Evolutionary conservation across 352 stramenopile genomes (phyloP).

Genomic region (Phytophthora sojae): DNA sequence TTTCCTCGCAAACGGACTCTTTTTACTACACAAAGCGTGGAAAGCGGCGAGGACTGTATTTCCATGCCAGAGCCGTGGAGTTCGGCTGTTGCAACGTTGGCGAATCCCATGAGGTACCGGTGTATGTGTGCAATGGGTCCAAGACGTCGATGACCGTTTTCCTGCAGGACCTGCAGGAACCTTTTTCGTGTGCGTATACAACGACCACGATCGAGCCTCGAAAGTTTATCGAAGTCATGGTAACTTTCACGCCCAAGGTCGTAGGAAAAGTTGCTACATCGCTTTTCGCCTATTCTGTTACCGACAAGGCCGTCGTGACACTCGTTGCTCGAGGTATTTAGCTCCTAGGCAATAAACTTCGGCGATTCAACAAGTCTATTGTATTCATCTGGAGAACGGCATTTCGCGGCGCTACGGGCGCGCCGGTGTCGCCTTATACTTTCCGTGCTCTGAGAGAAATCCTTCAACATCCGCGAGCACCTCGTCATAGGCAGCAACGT

Average conservation of each 20-base stretch:
- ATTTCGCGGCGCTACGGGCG: slow-evolving; percentile 21
- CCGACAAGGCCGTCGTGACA: slow-evolving; percentile 81
- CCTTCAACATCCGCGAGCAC: slow-evolving; percentile 77
- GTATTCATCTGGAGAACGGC: slow-evolving; percentile 9
- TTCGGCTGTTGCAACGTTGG: slow-evolving; percentile 78
- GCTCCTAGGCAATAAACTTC: slow-evolving; percentile 8
- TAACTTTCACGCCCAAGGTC: slow-evolving; percentile 82
- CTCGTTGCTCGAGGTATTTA: slow-evolving; percentile 78
- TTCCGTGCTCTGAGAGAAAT: slow-evolving; percentile 69
- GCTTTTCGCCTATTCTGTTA: slow-evolving; percentile 82
- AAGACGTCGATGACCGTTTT: slow-evolving; percentile 86
- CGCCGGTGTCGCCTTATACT: slow-evolving; percentile 34
- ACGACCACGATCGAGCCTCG: slow-evolving; percentile 81
- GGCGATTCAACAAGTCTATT: slow-evolving; percentile 31
- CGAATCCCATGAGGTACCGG: slow-evolving; percentile 79
- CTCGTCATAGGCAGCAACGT: slow-evolving; percentile 80
- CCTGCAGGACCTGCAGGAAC: slow-evolving; percentile 77
- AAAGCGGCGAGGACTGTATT: slow-evolving; percentile 81
- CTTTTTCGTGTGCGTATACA: slow-evolving; percentile 78
- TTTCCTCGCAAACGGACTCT: slow-evolving; percentile 80
- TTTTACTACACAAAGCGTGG: slow-evolving; percentile 89
- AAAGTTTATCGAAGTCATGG: slow-evolving; percentile 88
- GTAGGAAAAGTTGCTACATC: slow-evolving; percentile 83
- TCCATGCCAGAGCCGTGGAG: slow-evolving; percentile 85
- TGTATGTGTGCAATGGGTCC: slow-evolving; percentile 90